phyloP scores from a whole-genome alignment of 78 protist species.

The Isochrysis galbana region DNA sequence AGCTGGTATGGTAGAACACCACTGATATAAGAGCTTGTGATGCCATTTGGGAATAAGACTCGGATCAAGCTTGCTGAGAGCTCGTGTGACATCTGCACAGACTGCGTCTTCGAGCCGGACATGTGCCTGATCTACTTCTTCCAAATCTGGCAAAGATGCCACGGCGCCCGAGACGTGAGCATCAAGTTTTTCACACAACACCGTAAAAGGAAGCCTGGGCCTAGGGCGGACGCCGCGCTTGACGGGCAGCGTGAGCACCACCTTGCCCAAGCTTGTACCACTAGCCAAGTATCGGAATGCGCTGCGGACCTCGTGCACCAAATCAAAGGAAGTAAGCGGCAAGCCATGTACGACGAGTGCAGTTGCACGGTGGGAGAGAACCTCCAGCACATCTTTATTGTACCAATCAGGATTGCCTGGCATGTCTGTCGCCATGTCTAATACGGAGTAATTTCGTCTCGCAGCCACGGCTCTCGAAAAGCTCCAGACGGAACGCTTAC shows the following conservation, averaged over 20 bases:
- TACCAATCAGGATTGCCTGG: not conserved
- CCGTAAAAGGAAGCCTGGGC: too few species aligned
- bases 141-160: not conserved
- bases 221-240: not conserved
- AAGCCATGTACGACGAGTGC: not conserved
- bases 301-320: not conserved
- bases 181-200: not conserved
- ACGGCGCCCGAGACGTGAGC: not conserved
- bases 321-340: not conserved
- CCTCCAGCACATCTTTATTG: not conserved
- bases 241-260: not conserved
- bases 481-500: conserved; percentile 29
- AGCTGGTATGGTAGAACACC: not conserved
- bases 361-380: not conserved
- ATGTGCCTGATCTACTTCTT: not conserved
- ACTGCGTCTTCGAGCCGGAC: not conserved
- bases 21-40: not conserved
- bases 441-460: not conserved
- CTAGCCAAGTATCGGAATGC: conserved; percentile 15
- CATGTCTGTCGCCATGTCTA: not conserved
- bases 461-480: not conserved
- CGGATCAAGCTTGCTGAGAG: not conserved
- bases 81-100: not conserved
- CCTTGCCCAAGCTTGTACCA: conserved; percentile 7
- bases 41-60: not conserved